A percentile compares a stretch with the other conserved stretches of the same genome.
Evolutionary conservation across 768 basidiomycete species (phyloP).

Genomic region (Podaxis mareebaensis): DNA sequence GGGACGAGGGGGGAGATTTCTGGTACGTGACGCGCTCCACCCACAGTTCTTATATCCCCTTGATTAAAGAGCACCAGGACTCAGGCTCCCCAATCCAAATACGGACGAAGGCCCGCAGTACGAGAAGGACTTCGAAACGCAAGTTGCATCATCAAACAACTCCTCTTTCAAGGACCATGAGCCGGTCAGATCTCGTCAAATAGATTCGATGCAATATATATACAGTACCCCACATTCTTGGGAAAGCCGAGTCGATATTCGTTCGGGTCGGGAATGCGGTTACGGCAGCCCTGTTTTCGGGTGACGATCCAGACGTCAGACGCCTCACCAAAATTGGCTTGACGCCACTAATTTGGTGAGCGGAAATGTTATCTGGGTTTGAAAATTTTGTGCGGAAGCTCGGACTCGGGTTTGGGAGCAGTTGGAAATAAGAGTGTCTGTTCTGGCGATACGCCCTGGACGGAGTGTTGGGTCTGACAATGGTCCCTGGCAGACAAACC

Average conservation of each 20-base stretch:
- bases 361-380: not conserved
- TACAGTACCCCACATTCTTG: not conserved
- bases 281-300: not conserved
- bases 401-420: constrained; percentile 9
- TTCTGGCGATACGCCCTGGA: not conserved
- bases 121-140: not conserved
- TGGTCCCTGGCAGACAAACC: not conserved
- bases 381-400: not conserved
- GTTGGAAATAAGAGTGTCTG: not conserved
- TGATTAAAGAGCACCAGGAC: constrained; percentile 7
- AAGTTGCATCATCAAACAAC: not conserved
- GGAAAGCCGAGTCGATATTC: not conserved
- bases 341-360: not conserved
- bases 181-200: not conserved
- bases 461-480: not conserved
- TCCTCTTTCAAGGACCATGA: not conserved
- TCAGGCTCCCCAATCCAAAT: constrained; percentile 10
- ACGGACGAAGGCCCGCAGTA: constrained; percentile 9
- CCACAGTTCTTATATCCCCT: constrained; percentile 1
- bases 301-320: not conserved
- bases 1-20: not conserved
- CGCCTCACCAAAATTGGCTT: not conserved
- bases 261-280: not conserved
- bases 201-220: not conserved
- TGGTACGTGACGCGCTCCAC: not conserved